These are phyloP conservation scores for Exophiala lecanii-corni DNA, from an alignment of 2,329 filamentous ascomycete species.

Conservation along the genomic window DNA sequence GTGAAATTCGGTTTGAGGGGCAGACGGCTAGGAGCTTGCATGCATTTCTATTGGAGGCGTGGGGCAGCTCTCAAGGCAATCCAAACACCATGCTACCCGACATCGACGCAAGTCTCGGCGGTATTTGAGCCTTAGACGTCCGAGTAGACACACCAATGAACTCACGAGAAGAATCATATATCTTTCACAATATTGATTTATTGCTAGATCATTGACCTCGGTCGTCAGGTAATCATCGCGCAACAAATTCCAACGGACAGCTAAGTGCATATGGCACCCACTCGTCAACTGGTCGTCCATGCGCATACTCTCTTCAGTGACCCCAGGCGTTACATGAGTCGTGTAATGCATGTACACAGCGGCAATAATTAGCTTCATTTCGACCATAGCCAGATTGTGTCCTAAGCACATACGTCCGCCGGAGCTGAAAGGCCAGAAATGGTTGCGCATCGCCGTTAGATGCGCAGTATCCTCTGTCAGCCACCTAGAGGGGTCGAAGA, in stretches of 20 bases:
- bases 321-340: constrained; percentile 32
- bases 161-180: neutral
- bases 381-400: constrained; percentile 48
- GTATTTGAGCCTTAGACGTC: no score
- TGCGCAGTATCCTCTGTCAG: constrained; percentile 37
- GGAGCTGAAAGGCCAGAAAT: constrained; percentile 49
- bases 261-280: constrained; percentile 15
- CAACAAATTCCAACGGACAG: constrained; percentile 10
- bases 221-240: constrained; percentile 5
- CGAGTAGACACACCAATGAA: neutral
- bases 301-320: constrained; percentile 13
- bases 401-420: constrained; percentile 48
- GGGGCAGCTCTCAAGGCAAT: neutral
- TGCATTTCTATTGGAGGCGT: neutral
- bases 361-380: constrained; percentile 68
- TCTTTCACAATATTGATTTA: neutral
- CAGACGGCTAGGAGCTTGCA: neutral
- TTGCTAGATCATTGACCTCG: neutral
- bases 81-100: no score
- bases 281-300: constrained; percentile 16
- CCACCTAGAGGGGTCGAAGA: constrained; percentile 47
- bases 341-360: constrained; percentile 65
- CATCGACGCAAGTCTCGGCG: no score
- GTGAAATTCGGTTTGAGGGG: neutral
- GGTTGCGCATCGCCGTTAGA: constrained; percentile 41